Conservation (phyloP, 2,329 filamentous ascomycete species). For the Ceratocystiopsis sp. region DNA sequence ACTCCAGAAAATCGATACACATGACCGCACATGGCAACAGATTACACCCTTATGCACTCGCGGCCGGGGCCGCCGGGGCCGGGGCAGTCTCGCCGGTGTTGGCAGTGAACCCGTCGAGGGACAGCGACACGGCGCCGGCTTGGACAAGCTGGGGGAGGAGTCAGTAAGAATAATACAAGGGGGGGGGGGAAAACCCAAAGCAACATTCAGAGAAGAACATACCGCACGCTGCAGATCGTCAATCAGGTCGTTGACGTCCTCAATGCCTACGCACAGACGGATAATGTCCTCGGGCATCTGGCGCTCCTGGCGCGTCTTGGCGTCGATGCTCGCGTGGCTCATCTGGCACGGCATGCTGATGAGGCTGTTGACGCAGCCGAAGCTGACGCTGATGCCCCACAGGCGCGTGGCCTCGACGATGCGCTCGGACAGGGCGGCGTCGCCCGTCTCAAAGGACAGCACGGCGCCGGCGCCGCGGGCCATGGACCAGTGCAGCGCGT, state of each 20-base stretch:
- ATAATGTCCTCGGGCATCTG: constrained; percentile 96
- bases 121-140: constrained; percentile 81
- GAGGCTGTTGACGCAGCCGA: constrained; percentile 93
- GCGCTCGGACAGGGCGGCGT: constrained; percentile 64
- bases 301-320: constrained; percentile 74
- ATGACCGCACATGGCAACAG: not conserved
- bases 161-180: too few relatives aligned
- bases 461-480: constrained; percentile 88
- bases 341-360: constrained; percentile 99
- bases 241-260: constrained; percentile 79
- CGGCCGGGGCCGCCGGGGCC: constrained; percentile 21
- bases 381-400: constrained; percentile 93
- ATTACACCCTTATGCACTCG: constrained; percentile 20
- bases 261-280: constrained; percentile 86
- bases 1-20: not conserved
- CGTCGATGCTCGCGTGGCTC: constrained; percentile 97
- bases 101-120: constrained; percentile 66
- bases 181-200: not conserved
- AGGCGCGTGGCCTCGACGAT: constrained; percentile 87
- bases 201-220: constrained; percentile 25
- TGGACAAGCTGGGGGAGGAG: constrained; percentile 52
- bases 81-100: constrained; percentile 5
- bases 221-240: constrained; percentile 85
- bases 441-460: constrained; percentile 88
- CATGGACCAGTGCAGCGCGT: constrained; percentile 91